Evolutionary conservation across 768 basidiomycete genomes (phyloP).

Genomic region (Pleurotus ostreatus): DNA sequence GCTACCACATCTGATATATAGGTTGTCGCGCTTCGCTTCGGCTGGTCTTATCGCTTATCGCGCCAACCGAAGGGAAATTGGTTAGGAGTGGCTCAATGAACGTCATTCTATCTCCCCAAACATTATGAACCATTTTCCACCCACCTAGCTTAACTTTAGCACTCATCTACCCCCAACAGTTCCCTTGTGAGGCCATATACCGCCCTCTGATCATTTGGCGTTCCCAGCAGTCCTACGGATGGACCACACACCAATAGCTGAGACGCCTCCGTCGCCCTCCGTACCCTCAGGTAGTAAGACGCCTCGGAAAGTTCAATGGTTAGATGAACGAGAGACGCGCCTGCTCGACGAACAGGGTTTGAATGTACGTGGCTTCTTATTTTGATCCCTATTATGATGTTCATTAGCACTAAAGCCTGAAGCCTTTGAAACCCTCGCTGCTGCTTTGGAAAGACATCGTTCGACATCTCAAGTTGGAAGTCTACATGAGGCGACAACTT

Average conservation of each 20-base stretch:
- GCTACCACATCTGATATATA: background rate
- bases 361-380: constrained; percentile 36
- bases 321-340: constrained; percentile 27
- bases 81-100: background rate
- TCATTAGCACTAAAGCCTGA: constrained; percentile 31
- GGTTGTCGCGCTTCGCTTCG: background rate
- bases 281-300: constrained; percentile 32
- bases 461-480: constrained; percentile 15
- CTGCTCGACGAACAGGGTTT: constrained; percentile 51
- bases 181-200: background rate
- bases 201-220: background rate
- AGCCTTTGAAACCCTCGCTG: constrained; percentile 44
- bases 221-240: background rate
- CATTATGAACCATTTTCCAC: background rate
- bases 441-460: constrained; percentile 50
- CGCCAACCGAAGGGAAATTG: background rate
- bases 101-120: background rate
- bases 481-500: constrained; percentile 27
- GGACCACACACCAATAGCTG: background rate
- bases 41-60: background rate
- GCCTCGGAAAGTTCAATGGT: constrained; percentile 53
- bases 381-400: background rate
- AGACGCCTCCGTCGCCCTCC: background rate
- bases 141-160: background rate
- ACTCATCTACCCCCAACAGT: background rate